Conservation (phyloP, 768 basidiomycete species). For the Chalciporus piperatus region DNA sequence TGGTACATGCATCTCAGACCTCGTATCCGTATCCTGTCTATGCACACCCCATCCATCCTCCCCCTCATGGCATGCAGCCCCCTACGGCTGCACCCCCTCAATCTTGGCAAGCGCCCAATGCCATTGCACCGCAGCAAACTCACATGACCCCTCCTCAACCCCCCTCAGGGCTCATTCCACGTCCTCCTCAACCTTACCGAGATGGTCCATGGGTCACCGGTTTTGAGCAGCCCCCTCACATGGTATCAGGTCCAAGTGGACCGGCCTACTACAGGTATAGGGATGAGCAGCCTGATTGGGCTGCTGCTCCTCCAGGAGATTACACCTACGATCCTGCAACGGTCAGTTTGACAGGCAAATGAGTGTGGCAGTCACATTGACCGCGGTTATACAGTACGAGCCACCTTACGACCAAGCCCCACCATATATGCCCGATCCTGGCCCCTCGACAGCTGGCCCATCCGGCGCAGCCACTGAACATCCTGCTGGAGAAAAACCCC, state of each 20-base stretch:
- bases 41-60: conserved; percentile 38
- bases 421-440: conserved; percentile 56
- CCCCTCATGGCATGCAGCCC: conserved; percentile 43
- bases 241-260: conserved; percentile 44
- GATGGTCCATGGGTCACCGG: conserved; percentile 55
- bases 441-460: conserved; percentile 44
- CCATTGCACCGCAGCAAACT: conserved; percentile 64
- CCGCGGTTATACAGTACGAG: conserved; percentile 43
- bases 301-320: conserved; percentile 37
- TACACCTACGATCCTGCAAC: conserved; percentile 54
- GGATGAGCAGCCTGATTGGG: conserved; percentile 54
- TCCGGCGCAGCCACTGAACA: conserved; percentile 29
- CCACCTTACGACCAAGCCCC: conserved; percentile 53
- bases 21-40: conserved; percentile 35
- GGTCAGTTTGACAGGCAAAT: conserved; percentile 34
- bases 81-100: conserved; percentile 52
- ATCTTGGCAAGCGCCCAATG: conserved; percentile 61
- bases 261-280: conserved; percentile 59
- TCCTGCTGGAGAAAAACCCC: conserved; percentile 41
- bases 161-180: conserved; percentile 44
- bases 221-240: conserved; percentile 51
- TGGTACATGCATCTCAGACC: conserved; percentile 29
- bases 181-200: conserved; percentile 43
- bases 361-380: conserved; percentile 4
- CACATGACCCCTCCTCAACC: conserved; percentile 50